Evolutionary conservation across 768 basidiomycete species (phyloP), one percentile per base, ranked within the genome.

Genomic region (Neoboletus magnificus): DNA sequence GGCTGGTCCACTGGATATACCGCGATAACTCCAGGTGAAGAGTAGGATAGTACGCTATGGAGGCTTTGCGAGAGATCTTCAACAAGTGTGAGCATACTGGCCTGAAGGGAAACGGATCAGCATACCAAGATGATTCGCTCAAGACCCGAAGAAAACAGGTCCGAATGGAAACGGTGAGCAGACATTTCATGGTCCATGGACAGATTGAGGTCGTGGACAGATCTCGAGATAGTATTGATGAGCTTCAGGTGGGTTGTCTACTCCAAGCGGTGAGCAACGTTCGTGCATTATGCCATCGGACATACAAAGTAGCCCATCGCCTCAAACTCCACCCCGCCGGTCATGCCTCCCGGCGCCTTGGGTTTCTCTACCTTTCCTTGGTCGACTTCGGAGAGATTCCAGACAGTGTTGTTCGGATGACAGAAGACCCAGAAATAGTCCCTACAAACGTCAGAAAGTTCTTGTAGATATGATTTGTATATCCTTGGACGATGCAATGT

Each of bases 361-460:
- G 93, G 93, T 66, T 86, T 89, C 73, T 97, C 95, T 5, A 93
- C 92, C 56, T 83, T 82, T 2, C 75, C 81, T 66, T 93, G 88
- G 67, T 98, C 92, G 2, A 91, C 87, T 62, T 96, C 89, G 9
- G 79, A 71, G 20, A 97, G 74, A 20, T 85, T 77, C 96, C 96
- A 98, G 48, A 98, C 85, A 0, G 86, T 85, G 62, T 98, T 99
- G 67, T 87, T 88, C 3, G 89, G 89, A 67, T 99, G 97, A 69
- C 96, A 98, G 74, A 98, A 96, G 39, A 97, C 87, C 93, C 93
- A 95, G 71, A 91, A 93, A 73, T 92, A 93, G 69, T 99, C 97
- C 23, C 94, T 76, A 68, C 95, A 95, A 4, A 94, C 78, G 64
- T 98, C 95, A 7, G 85, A 87, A 43, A 99, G 74, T 70, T 94